Percentiles rank a stretch among this genome's conserved stretches.
phyloP scores from a whole-genome alignment of 768 basidiomycete genomes.

The Mycena alexandri region DNA sequence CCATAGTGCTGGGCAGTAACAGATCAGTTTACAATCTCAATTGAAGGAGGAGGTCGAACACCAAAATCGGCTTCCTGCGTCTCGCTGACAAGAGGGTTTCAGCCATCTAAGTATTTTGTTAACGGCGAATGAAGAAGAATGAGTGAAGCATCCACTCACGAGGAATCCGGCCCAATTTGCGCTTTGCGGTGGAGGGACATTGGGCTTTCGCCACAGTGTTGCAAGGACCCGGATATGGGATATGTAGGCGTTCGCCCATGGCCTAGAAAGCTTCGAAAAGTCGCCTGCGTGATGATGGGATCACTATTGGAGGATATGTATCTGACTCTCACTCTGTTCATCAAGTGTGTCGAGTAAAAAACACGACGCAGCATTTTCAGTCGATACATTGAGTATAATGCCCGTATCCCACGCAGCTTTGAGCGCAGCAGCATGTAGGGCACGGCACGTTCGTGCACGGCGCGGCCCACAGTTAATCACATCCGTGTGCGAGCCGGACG shows the following conservation, averaged over 20 bases:
- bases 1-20: neutral
- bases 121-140: too few relatives aligned
- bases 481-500: neutral
- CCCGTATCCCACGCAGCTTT: conserved; percentile 15
- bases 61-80: conserved; percentile 18
- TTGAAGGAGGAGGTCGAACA: neutral
- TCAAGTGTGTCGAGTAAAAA: conserved; percentile 16
- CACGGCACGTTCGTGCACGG: neutral
- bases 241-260: conserved; percentile 25
- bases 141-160: neutral
- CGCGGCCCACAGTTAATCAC: conserved; percentile 7
- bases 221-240: conserved; percentile 24
- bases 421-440: conserved; percentile 9
- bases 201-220: conserved; percentile 1
- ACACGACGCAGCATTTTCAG: conserved; percentile 19
- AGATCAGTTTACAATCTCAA: neutral
- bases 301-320: neutral
- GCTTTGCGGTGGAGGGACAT: neutral
- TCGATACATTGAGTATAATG: conserved; percentile 14
- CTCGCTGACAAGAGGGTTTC: conserved; percentile 16
- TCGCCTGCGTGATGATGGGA: neutral
- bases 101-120: conserved; percentile 19
- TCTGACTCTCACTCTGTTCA: conserved; percentile 1
- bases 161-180: conserved; percentile 19
- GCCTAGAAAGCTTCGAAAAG: conserved; percentile 1